Percentiles rank a stretch among this genome's conserved stretches.
These are phyloP conservation scores for Fusarium redolens DNA, from an alignment of 2,329 filamentous ascomycete species.

Conservation along the genomic window DNA sequence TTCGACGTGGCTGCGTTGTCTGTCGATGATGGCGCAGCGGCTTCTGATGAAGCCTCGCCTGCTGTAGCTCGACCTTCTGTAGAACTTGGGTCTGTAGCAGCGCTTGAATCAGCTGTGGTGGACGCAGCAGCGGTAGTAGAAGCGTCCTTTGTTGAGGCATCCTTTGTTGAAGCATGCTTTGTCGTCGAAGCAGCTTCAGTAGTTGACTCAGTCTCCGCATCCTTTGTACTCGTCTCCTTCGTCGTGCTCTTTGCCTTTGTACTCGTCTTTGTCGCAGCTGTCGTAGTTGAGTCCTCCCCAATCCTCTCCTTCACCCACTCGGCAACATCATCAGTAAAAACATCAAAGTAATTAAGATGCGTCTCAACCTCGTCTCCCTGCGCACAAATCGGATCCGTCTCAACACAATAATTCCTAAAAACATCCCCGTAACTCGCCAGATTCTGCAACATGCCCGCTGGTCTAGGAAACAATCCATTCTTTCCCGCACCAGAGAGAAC, in stretches of 20 bases:
- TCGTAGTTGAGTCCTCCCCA: not conserved
- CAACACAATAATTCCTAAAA: slow-evolving; percentile 4
- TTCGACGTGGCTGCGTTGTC: slow-evolving; percentile 9
- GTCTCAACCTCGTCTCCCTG: slow-evolving; percentile 1
- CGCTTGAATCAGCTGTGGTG: not conserved
- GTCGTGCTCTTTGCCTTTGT: not conserved
- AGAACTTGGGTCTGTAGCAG: not conserved
- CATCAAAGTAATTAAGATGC: slow-evolving; percentile 20
- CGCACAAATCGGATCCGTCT: slow-evolving; percentile 17
- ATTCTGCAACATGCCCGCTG: slow-evolving; percentile 9
- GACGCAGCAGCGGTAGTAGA: not conserved
- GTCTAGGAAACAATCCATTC: slow-evolving; percentile 13
- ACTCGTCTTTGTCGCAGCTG: not conserved
- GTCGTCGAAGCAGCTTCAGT: not conserved
- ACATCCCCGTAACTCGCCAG: slow-evolving; percentile 12
- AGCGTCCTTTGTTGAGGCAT: not conserved
- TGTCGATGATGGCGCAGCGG: slow-evolving; percentile 4
- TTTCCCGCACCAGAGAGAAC: slow-evolving; percentile 1
- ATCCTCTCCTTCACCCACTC: slow-evolving; percentile 10
- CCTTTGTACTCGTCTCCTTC: not conserved
- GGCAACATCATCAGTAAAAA: slow-evolving; percentile 9
- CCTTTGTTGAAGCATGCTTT: not conserved
- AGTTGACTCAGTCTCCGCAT: not conserved
- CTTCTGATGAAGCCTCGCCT: not conserved
- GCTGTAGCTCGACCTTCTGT: not conserved